Base-by-base conservation (phyloP, 2,329 filamentous ascomycete genomes). In the Fusarium zealandicum region DNA sequence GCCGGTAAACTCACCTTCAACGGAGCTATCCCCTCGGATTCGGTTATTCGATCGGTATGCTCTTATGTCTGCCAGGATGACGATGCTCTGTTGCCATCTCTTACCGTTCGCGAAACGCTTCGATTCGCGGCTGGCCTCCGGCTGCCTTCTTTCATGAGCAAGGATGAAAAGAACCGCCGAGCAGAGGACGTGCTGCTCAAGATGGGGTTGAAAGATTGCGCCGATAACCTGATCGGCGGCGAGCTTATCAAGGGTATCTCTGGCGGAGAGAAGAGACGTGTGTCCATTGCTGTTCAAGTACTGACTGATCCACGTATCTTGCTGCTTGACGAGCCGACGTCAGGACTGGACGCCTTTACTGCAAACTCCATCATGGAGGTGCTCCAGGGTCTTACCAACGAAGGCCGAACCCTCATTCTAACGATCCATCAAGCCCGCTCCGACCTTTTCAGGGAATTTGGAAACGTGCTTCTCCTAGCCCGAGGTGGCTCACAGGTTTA, bases 11-110 rank as follows among this genome's bases (percentile, higher is more conserved):
- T 93, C 70, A 80, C 82, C 0, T 90, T 92, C 69, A 92, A 93
- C 62, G 85, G 83, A 0, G 83, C 88, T 1, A 74, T 82, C 1
- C 89, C 89, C 0, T 89, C 88, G 0, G 80, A 85, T 43, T 81
- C 84, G 0, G 89, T 92, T 4, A 80, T 92, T 28, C 81, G 87
- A 25, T 90, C 88, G 0, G 82, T 91, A 0, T 89, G 87, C 35
- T 91, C 89, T 0, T 92, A 90, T 57, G 89, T 92, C 6, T 90
- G 87, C 17, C 90, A 92, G 61, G 89, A 92, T 54, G 90, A 92
- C 51, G 88, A 92, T 63, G 89, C 88, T 1, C 75, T 93, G 2
- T 78, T 92, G 6, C 85, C 89, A 1, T 90, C 87, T 0, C 76
- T 92, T 16, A 92, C 90, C 0, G 90, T 93, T 0, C 82, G 89